phyloP scores from a whole-genome alignment of 2,329 filamentous ascomycete species.

The Elsinoe perseae region DNA sequence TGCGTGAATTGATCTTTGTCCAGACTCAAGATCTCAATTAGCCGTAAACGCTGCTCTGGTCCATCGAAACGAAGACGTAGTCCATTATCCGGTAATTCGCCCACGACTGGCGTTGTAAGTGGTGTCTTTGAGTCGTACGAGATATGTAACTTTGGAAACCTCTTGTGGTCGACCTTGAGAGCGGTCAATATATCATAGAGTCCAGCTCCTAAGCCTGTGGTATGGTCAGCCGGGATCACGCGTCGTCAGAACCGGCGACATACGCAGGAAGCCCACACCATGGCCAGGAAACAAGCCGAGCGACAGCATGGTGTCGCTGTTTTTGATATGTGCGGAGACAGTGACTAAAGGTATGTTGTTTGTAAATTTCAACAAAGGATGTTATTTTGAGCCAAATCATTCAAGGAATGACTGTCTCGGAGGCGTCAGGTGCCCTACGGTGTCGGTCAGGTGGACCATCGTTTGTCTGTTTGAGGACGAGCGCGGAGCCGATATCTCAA shows the following conservation, averaged over 20 bases:
- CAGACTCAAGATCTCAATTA: slow-evolving; percentile 90
- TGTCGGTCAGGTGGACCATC: slow-evolving; percentile 11
- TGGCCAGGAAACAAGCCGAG: slow-evolving; percentile 7
- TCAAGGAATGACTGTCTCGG: slow-evolving; percentile 6
- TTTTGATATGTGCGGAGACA: neutral
- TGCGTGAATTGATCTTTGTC: slow-evolving; percentile 76
- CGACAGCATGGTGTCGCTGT: slow-evolving; percentile 17
- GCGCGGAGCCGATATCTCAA: neutral
- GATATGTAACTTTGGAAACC: slow-evolving; percentile 75
- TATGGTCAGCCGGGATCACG: slow-evolving; percentile 10
- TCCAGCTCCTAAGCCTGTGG: slow-evolving; percentile 74
- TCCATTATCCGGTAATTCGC: slow-evolving; percentile 76
- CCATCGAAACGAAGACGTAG: slow-evolving; percentile 88
- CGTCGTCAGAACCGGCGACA: neutral
- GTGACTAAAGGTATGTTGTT: no score
- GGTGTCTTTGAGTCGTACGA: slow-evolving; percentile 70
- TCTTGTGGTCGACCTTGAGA: slow-evolving; percentile 76
- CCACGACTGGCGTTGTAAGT: slow-evolving; percentile 63
- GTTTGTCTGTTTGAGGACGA: neutral
- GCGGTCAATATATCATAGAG: slow-evolving; percentile 82
- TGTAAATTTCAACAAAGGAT: neutral
- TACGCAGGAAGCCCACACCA: slow-evolving; percentile 14
- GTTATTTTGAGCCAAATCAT: neutral
- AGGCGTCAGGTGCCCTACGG: slow-evolving; percentile 9
- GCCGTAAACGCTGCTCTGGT: slow-evolving; percentile 77